Evolutionary conservation across 805 yeast genomes (phyloP), one percentile per base, ranked within the genome.

Genomic region (Saccharomycopsis fermentans): DNA sequence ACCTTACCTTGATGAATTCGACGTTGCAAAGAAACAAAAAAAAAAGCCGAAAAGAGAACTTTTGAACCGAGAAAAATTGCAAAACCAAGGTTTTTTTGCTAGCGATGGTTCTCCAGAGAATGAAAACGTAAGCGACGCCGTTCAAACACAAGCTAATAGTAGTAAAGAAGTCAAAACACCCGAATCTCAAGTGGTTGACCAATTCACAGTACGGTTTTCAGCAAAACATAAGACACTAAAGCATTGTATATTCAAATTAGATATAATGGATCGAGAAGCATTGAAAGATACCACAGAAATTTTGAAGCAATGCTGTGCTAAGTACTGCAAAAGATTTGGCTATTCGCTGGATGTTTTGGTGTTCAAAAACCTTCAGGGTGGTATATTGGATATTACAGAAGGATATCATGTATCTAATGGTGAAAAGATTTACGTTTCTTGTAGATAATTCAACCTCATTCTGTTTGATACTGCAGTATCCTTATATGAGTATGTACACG

Each of bases 211-310:
- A 12, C 47, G 62, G 12, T 53, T 62, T 19, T n/a, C 57, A 19
- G 59, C 63, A 16, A 50, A 40, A 17, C 63, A 55, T 5, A n/a
- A 59, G 4, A 54, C 53, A 27, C 27, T 62, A n/a, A 54, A 37
- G 16, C 64, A 60, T 19, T 62, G 62, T 37, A 39, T 40, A 16
- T 62, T 62, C 56, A 57, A 57, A 36, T 55, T 62, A 32, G 36
- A 48, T 16, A 43, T 40, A 11, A n/a, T 47, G n/a, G 39, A 29
- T 12, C 35, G 50, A 6, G 54, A 47, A 29, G 58, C 55, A 5
- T 21, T 27, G 5, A 54, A 57, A n/a, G 56, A 57, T 34, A 57
- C 55, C 1, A n/a, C 37, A 12, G 32, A 29, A 5, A 16, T 58
- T 8, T 52, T 61, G 17, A 32, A 50, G 19, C 58, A 57, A 36